A percentile compares a stretch with the other conserved stretches of the same genome.
Evolutionary conservation across 1,284 basidiomycete species (phyloP).

Genomic region (Boletus mariae): DNA sequence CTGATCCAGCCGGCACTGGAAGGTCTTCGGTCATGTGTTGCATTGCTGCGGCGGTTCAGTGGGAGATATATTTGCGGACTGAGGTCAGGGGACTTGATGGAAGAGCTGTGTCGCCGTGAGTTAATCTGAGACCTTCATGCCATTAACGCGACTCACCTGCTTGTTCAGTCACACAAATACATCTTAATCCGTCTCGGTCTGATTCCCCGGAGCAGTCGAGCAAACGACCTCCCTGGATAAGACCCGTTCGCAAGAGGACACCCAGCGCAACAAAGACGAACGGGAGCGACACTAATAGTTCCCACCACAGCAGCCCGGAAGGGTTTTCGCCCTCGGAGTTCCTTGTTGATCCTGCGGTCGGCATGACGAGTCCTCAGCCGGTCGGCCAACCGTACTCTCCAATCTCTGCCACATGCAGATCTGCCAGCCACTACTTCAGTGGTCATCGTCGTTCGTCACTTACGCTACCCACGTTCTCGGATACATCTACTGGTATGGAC

Average conservation of each 20-base stretch:
- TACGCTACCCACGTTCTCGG: constrained; percentile 20
- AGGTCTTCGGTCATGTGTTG: constrained; percentile 80
- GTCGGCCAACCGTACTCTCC: constrained; percentile 21
- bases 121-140: constrained; percentile 17
- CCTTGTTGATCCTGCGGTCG: constrained; percentile 40
- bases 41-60: constrained; percentile 73
- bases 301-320: constrained; percentile 61
- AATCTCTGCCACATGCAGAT: constrained; percentile 11
- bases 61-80: constrained; percentile 83
- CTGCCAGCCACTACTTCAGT: constrained; percentile 21
- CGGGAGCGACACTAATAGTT: constrained; percentile 45
- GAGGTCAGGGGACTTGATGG: constrained; percentile 84
- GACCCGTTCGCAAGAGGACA: constrained; percentile 78
- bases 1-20: constrained; percentile 79
- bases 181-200: constrained; percentile 62
- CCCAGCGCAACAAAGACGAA: constrained; percentile 38
- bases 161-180: constrained; percentile 76
- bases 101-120: constrained; percentile 87
- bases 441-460: constrained; percentile 24
- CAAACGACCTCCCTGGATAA: constrained; percentile 77
- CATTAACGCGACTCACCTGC: constrained; percentile 14
- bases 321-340: constrained; percentile 61
- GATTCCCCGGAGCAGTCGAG: constrained; percentile 49
- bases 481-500: constrained; percentile 29
- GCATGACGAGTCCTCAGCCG: constrained; percentile 23